A percentile compares a stretch with the other conserved stretches of the same genome.
Evolutionary conservation across 108 stramenopile genomes (phyloP).

Genomic region (Cyclotella baltica): DNA sequence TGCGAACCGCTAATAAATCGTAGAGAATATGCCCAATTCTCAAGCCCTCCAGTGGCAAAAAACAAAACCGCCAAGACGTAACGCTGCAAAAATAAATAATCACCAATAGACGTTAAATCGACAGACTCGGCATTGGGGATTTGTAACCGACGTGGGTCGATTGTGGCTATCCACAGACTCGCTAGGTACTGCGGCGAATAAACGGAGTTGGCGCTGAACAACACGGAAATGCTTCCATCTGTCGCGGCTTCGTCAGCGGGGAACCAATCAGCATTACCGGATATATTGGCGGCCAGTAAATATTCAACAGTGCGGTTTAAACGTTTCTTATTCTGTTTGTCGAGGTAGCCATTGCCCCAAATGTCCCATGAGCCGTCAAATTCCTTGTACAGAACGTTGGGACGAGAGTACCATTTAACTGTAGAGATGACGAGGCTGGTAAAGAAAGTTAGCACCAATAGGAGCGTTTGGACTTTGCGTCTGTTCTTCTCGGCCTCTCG

Average conservation of each 20-base stretch:
- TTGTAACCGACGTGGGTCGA: constrained; percentile 20
- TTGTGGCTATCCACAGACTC: constrained; percentile 33
- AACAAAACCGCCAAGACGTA: constrained; percentile 45
- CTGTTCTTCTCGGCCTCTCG: neutral
- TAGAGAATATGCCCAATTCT: constrained; percentile 9
- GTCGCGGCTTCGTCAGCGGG: neutral
- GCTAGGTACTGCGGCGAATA: constrained; percentile 39
- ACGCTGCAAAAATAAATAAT: constrained; percentile 48
- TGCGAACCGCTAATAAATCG: constrained; percentile 36
- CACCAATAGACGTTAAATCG: constrained; percentile 15
- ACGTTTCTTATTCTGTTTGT: constrained; percentile 24
- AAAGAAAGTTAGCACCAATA: constrained; percentile 19
- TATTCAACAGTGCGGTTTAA: constrained; percentile 37
- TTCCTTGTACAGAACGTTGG: neutral
- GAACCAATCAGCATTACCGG: neutral
- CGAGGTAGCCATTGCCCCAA: constrained; percentile 24
- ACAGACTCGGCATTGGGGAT: constrained; percentile 6
- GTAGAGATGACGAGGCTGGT: constrained; percentile 28
- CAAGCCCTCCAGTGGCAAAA: constrained; percentile 36
- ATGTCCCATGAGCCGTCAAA: neutral
- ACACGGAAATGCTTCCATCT: no score
- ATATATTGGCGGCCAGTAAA: constrained; percentile 20
- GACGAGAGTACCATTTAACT: neutral
- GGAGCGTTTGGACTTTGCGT: constrained; percentile 4
- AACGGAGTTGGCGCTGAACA: neutral